phyloP scores from a whole-genome alignment of 208 protist species.

The Leishmania amazonensis region DNA sequence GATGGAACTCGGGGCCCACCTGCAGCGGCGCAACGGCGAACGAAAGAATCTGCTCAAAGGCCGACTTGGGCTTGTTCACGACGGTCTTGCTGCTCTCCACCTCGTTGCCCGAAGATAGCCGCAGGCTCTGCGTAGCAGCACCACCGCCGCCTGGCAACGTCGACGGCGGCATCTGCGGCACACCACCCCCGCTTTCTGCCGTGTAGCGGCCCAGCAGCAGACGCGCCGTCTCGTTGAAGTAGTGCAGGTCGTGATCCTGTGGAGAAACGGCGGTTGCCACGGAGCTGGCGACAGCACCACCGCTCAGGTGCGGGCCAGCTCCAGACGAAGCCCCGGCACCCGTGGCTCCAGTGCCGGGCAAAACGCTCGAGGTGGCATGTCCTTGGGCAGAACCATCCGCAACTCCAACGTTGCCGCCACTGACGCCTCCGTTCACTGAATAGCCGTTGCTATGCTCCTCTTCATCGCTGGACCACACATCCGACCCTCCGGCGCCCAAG shows the following conservation, averaged over 20 bases:
- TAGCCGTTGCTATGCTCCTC: conserved; percentile 15
- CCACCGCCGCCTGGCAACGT: background rate
- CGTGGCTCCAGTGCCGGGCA: background rate
- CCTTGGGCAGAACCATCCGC: background rate
- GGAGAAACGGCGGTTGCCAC: background rate
- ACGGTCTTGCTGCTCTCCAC: background rate
- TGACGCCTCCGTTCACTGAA: background rate
- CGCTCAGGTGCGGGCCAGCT: background rate
- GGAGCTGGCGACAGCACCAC: background rate
- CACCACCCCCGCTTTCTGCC: conserved; percentile 8
- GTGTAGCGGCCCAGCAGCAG: conserved; percentile 44
- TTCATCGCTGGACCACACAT: conserved; percentile 28
- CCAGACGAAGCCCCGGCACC: background rate
- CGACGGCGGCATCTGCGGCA: background rate
- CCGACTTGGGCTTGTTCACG: conserved; percentile 15
- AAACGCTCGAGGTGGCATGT: background rate
- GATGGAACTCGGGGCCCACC: conserved; percentile 38
- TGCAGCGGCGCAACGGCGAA: conserved; percentile 33
- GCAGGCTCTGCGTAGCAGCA: background rate
- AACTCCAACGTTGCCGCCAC: background rate
- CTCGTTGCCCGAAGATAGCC: background rate
- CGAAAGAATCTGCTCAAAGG: conserved; percentile 58
- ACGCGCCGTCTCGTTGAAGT: conserved; percentile 44
- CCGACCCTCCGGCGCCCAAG: conserved; percentile 7
- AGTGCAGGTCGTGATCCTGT: conserved; percentile 9